A percentile compares a stretch with the other conserved stretches of the same genome.
Evolutionary conservation across 441 rosid species (phyloP).

Genomic region (Mallotus japonicus): DNA sequence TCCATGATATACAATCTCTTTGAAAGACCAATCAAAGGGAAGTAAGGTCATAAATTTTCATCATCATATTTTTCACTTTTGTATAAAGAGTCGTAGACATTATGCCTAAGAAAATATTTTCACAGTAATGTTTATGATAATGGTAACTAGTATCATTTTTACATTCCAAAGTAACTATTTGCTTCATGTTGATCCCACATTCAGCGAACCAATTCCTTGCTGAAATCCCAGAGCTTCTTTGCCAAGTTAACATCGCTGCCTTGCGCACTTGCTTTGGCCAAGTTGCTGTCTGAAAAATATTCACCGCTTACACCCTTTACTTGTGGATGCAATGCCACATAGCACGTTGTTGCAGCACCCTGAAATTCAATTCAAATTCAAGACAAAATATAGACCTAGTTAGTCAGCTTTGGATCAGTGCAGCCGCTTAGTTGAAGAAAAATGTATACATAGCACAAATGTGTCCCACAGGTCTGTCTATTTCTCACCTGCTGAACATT

Average conservation of each 20-base stretch:
- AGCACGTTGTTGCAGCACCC: constrained; percentile 87
- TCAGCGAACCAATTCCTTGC: neutral
- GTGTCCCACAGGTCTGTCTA: neutral
- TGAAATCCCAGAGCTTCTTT: constrained; percentile 30
- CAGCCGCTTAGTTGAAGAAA: neutral
- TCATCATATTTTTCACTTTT: neutral
- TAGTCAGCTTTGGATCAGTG: neutral
- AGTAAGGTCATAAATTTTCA: too few relatives aligned
- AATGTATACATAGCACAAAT: neutral
- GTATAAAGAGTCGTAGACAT: neutral
- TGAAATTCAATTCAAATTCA: constrained; percentile 13
- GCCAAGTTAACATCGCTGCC: constrained; percentile 48
- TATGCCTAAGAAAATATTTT: neutral
- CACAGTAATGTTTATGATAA: too few relatives aligned
- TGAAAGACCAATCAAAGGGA: too few relatives aligned
- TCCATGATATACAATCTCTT: too few relatives aligned
- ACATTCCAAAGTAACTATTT: neutral
- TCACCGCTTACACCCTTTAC: constrained; percentile 58
- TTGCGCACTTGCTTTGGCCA: constrained; percentile 37
- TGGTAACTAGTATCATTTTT: too few relatives aligned
- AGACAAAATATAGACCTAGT: neutral
- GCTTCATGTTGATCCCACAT: neutral
- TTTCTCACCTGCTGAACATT: constrained; percentile 56
- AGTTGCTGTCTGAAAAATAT: constrained; percentile 52
- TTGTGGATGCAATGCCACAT: constrained; percentile 73